A percentile compares a stretch with the other conserved stretches of the same genome.
Conservation (phyloP, 2,329 filamentous ascomycete genomes). For the Colletotrichum sidae region DNA sequence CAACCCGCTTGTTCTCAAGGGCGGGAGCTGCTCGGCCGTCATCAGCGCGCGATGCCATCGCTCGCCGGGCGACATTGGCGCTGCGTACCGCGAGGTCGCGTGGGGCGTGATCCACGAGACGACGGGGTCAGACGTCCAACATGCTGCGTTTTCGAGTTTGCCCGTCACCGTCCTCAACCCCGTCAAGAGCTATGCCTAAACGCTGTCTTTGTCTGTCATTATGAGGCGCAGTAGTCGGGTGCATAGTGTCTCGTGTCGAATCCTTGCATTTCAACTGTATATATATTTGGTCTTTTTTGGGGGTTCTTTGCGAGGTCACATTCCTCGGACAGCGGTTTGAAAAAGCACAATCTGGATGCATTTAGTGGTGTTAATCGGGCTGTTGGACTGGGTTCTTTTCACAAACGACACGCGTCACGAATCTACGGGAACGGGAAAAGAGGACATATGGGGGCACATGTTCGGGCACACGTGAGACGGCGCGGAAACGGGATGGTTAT, state of each 20-base stretch:
- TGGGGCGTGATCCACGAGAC: conserved; percentile 61
- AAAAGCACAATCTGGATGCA: conserved; percentile 8
- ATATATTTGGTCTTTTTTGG: conserved; percentile 1
- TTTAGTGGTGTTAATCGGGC: conserved; percentile 25
- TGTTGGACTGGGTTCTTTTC: neutral
- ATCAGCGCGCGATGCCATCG: conserved; percentile 62
- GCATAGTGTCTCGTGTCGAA: neutral
- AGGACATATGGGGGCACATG: neutral
- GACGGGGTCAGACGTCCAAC: conserved; percentile 51
- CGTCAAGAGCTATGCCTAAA: conserved; percentile 52
- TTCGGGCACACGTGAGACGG: neutral
- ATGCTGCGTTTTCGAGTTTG: conserved; percentile 58
- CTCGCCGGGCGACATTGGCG: conserved; percentile 43
- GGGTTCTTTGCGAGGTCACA: neutral
- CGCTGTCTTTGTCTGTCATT: neutral
- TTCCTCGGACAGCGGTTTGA: neutral
- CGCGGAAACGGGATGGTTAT: conserved; percentile 1
- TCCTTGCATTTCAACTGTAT: conserved; percentile 11
- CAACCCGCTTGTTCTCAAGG: conserved; percentile 61
- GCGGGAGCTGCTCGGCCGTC: conserved; percentile 64
- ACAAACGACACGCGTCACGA: conserved; percentile 8
- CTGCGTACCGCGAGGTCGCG: conserved; percentile 52
- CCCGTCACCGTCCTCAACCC: conserved; percentile 48
- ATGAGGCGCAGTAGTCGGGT: neutral
- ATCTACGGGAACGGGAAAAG: conserved; percentile 8